A percentile compares a stretch with the other conserved stretches of the same genome.
These are phyloP conservation scores for Penicillium bovifimosum DNA, from an alignment of 495 filamentous ascomycete species.

Conservation along the genomic window DNA sequence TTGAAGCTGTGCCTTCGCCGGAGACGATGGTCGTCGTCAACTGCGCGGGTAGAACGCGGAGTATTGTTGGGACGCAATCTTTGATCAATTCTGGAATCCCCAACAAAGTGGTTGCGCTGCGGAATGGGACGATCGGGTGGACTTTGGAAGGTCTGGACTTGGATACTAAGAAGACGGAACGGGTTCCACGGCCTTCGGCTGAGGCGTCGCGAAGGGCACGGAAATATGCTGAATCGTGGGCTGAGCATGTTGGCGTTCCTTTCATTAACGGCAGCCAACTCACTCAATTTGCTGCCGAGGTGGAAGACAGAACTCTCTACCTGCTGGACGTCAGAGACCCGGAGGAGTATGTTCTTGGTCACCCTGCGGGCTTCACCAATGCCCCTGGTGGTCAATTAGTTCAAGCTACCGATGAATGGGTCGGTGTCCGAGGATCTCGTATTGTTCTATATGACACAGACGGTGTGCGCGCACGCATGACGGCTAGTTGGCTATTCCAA, in stretches of 20 bases:
- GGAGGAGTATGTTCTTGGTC: conserved; percentile 16
- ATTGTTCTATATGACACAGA: conserved; percentile 26
- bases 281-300: conserved; percentile 4
- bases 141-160: conserved; percentile 21
- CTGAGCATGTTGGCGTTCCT: conserved; percentile 11
- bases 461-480: conserved; percentile 22
- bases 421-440: conserved; percentile 21
- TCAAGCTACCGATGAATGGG: conserved; percentile 26
- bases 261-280: conserved; percentile 1
- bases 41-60: conserved; percentile 25
- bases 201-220: conserved; percentile 12
- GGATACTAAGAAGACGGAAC: conserved; percentile 10
- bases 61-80: conserved; percentile 24
- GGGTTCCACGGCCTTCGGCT: conserved; percentile 11
- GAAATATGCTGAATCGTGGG: conserved; percentile 16
- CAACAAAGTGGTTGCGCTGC: conserved; percentile 21
- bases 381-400: conserved; percentile 27
- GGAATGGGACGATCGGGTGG: conserved; percentile 28
- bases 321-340: conserved; percentile 25
- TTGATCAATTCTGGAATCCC: conserved; percentile 20
- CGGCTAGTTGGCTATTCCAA: conserved; percentile 23
- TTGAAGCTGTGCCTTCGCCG: conserved; percentile 20
- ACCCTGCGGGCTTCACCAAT: conserved; percentile 19
- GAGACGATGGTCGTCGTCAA: conserved; percentile 24
- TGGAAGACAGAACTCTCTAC: conserved; percentile 13